These are phyloP conservation scores for Lippia alba DNA, from an alignment of 305 asterid species.

Conservation along the genomic window DNA sequence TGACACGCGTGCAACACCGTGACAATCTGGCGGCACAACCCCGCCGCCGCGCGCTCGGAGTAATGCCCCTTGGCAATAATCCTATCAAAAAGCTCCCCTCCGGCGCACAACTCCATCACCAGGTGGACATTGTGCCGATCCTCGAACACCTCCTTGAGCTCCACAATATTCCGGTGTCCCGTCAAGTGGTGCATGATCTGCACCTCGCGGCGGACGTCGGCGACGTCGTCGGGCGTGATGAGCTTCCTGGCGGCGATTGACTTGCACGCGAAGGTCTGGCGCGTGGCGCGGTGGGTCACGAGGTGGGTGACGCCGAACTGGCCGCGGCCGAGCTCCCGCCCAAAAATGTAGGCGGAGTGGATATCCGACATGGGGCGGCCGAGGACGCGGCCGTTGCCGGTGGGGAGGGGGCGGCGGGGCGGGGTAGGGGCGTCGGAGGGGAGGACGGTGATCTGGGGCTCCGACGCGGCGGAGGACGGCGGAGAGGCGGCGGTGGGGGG, in stretches of 20 bases:
- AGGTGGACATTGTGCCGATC: slow-evolving; percentile 70
- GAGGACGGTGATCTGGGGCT: slow-evolving; percentile 51
- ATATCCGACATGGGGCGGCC: slow-evolving; percentile 76
- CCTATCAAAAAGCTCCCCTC: slow-evolving; percentile 85
- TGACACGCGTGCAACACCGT: slow-evolving; percentile 83
- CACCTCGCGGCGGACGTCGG: slow-evolving; percentile 89
- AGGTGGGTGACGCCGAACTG: slow-evolving; percentile 84
- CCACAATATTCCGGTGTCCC: slow-evolving; percentile 79
- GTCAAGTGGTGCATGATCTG: slow-evolving; percentile 94
- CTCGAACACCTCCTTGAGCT: slow-evolving; percentile 75
- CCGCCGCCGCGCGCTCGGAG: slow-evolving; percentile 89
- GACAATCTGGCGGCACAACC: slow-evolving; percentile 79
- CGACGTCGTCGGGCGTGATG: slow-evolving; percentile 64
- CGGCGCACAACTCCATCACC: slow-evolving; percentile 82
- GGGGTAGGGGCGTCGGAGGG: slow-evolving; percentile 60
- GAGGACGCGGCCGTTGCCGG: slow-evolving; percentile 76
- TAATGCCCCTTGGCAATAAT: slow-evolving; percentile 78
- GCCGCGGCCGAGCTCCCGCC: slow-evolving; percentile 85
- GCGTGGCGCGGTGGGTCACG: slow-evolving; percentile 67
- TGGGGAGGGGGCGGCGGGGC: slow-evolving; percentile 60
- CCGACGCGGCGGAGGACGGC: slow-evolving; percentile 28
- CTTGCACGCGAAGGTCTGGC: slow-evolving; percentile 74
- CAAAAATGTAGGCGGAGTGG: slow-evolving; percentile 63
- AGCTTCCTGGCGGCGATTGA: slow-evolving; percentile 85
- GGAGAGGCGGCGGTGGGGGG: slow-evolving; percentile 38